phyloP scores from a whole-genome alignment of 106 monocot species.

The Xerophyta viscosa region DNA sequence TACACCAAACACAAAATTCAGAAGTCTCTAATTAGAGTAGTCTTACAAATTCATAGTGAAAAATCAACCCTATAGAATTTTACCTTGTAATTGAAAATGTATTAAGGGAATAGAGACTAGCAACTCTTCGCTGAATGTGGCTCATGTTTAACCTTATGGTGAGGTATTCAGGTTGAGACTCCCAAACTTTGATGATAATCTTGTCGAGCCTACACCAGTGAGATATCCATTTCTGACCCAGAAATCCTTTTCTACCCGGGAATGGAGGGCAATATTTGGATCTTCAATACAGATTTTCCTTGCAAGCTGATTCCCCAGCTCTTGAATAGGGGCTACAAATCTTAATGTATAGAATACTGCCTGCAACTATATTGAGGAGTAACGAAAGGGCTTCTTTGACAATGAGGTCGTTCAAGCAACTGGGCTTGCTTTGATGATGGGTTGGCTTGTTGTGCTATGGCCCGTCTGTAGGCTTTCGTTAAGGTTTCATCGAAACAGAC shows the following conservation, averaged over 20 bases:
- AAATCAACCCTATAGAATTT: too few relatives aligned
- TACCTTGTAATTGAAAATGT: slow-evolving; percentile 67
- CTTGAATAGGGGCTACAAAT: slow-evolving; percentile 49
- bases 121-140: slow-evolving; percentile 65
- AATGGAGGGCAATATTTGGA: slow-evolving; percentile 72
- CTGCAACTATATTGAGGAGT: too few relatives aligned
- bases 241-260: slow-evolving; percentile 85
- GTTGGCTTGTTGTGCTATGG: too few relatives aligned
- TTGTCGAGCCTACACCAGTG: slow-evolving; percentile 67
- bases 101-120: slow-evolving; percentile 72
- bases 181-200: slow-evolving; percentile 49
- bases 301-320: slow-evolving; percentile 55
- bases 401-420: too few relatives aligned
- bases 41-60: too few relatives aligned
- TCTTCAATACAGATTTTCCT: slow-evolving; percentile 68
- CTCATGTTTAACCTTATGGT: slow-evolving; percentile 78
- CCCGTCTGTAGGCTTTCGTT: too few relatives aligned
- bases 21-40: too few relatives aligned
- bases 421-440: too few relatives aligned
- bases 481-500: too few relatives aligned
- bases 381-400: too few relatives aligned
- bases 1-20: too few relatives aligned
- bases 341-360: too few relatives aligned
- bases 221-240: slow-evolving; percentile 86
- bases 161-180: slow-evolving; percentile 58